Conservation (phyloP, 1,284 basidiomycete species). For the Irpex sp. region DNA sequence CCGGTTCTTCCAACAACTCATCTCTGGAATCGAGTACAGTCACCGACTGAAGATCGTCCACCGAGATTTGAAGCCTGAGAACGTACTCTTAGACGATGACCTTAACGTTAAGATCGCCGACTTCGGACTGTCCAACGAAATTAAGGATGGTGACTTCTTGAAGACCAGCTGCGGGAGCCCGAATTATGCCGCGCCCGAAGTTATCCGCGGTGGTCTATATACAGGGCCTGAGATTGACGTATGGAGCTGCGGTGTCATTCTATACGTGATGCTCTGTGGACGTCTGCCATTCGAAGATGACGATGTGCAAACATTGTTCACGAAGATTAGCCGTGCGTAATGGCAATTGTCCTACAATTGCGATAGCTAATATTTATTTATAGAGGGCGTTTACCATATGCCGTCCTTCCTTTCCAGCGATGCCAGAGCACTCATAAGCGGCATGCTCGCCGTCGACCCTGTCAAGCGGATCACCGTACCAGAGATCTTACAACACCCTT, state of each 20-base stretch:
- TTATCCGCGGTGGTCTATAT: conserved; percentile 90
- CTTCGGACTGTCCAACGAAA: conserved; percentile 92
- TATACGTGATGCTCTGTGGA: conserved; percentile 94
- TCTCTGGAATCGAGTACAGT: conserved; percentile 93
- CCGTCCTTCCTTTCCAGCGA: conserved; percentile 77
- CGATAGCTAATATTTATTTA: conserved; percentile 7
- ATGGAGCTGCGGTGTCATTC: conserved; percentile 95
- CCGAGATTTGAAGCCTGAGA: conserved; percentile 94
- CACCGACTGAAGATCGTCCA: conserved; percentile 95
- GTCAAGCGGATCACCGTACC: conserved; percentile 90
- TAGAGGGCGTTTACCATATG: conserved; percentile 84
- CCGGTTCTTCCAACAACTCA: conserved; percentile 94
- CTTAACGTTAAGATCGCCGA: conserved; percentile 94
- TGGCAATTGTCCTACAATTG: background rate
- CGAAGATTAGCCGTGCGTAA: conserved; percentile 86
- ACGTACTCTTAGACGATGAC: conserved; percentile 75
- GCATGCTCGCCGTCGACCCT: conserved; percentile 91
- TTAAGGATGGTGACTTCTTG: conserved; percentile 92
- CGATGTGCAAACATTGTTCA: conserved; percentile 87
- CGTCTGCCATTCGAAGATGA: conserved; percentile 94
- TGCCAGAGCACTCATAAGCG: conserved; percentile 73
- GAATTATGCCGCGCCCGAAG: conserved; percentile 95
- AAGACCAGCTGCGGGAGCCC: conserved; percentile 95
- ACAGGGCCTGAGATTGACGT: conserved; percentile 96
- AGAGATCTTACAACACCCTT: conserved; percentile 86